Conservation (phyloP, 2,329 filamentous ascomycete genomes). For the Nigrospora oryzae region DNA sequence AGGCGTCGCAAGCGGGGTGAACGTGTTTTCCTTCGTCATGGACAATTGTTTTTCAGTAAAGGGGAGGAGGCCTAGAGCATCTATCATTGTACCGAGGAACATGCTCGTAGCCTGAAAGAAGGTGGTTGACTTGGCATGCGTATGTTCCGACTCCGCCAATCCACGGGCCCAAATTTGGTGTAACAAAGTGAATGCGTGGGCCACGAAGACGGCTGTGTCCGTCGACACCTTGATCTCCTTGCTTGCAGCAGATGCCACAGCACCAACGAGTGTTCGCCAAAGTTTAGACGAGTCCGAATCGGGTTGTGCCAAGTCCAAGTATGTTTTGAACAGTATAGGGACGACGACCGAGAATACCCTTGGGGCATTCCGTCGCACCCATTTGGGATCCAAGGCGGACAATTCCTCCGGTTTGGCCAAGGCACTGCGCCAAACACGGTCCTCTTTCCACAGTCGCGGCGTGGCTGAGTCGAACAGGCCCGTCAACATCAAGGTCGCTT, state of each 20-base stretch:
- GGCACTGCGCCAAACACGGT: conserved; percentile 55
- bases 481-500: conserved; percentile 63
- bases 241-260: conserved; percentile 57
- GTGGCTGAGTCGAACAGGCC: conserved; percentile 57
- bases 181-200: conserved; percentile 61
- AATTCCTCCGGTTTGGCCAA: conserved; percentile 63
- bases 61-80: conserved; percentile 46
- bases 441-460: conserved; percentile 62
- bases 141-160: conserved; percentile 41
- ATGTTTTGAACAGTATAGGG: conserved; percentile 51
- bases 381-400: conserved; percentile 76
- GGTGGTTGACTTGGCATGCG: conserved; percentile 38
- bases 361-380: conserved; percentile 66
- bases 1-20: conserved; percentile 58
- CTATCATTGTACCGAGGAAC: conserved; percentile 39
- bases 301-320: conserved; percentile 52
- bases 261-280: conserved; percentile 53
- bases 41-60: conserved; percentile 55
- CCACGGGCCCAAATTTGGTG: conserved; percentile 59
- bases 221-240: conserved; percentile 87
- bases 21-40: conserved; percentile 42
- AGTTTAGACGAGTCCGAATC: conserved; percentile 44
- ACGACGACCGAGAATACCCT: conserved; percentile 56
- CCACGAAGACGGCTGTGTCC: conserved; percentile 75
- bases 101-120: conserved; percentile 47